A percentile compares a stretch with the other conserved stretches of the same genome.
These are phyloP conservation scores for Fusarium newnesense DNA, from an alignment of 2,329 filamentous ascomycete genomes.

Conservation along the genomic window DNA sequence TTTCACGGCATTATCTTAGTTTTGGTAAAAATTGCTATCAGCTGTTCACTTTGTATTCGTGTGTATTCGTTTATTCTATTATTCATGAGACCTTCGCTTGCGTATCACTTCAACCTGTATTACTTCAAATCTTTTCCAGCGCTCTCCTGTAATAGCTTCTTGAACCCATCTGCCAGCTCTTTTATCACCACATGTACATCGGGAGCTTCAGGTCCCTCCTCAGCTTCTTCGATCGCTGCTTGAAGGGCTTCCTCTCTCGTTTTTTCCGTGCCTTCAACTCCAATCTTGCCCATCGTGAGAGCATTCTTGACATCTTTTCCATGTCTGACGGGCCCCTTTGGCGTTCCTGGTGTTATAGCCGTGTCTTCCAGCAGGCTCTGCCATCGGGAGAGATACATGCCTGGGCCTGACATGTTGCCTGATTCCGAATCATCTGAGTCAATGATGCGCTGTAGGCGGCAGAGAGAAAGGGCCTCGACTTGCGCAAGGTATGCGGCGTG, in stretches of 20 bases:
- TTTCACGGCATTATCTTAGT: background rate
- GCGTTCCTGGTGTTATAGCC: conserved; percentile 69
- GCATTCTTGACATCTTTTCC: conserved; percentile 63
- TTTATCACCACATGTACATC: conserved; percentile 56
- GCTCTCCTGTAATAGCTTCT: conserved; percentile 45
- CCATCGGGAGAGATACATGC: conserved; percentile 78
- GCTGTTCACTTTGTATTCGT: background rate
- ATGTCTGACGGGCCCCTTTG: conserved; percentile 61
- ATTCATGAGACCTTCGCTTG: background rate
- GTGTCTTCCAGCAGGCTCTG: conserved; percentile 77
- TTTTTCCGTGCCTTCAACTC: conserved; percentile 46
- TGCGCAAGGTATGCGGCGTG: conserved; percentile 69
- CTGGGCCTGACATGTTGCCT: conserved; percentile 67
- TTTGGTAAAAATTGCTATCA: conserved; percentile 16
- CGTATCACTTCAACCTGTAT: background rate
- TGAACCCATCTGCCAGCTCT: conserved; percentile 53
- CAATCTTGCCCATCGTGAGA: conserved; percentile 57
- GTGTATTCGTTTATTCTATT: background rate
- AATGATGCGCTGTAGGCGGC: conserved; percentile 68
- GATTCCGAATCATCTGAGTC: conserved; percentile 46
- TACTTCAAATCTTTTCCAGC: conserved; percentile 3
- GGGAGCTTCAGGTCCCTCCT: conserved; percentile 50
- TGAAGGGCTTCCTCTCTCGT: conserved; percentile 35
- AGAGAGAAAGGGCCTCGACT: conserved; percentile 63
- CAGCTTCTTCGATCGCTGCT: conserved; percentile 44